phyloP scores from a whole-genome alignment of 495 filamentous ascomycete species.

The Hyphodiscus hymeniophilus region DNA sequence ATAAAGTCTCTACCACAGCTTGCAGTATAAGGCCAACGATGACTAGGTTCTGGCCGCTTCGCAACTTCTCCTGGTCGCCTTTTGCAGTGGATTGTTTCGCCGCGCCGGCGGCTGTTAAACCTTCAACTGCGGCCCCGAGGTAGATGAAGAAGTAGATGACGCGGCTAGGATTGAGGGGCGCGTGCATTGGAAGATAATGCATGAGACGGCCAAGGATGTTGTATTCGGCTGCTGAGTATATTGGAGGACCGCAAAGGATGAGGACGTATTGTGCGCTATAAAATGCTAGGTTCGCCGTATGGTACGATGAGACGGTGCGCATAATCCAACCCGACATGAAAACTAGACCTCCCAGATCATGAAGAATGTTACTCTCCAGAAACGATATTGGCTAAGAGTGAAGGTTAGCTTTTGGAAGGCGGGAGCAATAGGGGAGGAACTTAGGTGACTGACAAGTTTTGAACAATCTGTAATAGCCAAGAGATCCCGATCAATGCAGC shows the following conservation, averaged over 20 bases:
- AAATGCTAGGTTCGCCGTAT: no score
- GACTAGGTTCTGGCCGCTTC: slow-evolving; percentile 47
- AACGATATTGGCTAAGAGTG: no score
- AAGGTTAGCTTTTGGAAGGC: no score
- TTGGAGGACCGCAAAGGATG: slow-evolving; percentile 38
- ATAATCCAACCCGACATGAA: no score
- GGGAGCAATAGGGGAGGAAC: no score
- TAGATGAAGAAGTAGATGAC: slow-evolving; percentile 31
- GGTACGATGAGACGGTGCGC: no score
- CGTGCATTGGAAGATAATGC: slow-evolving; percentile 18
- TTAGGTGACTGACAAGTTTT: no score
- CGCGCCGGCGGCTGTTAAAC: slow-evolving; percentile 31
- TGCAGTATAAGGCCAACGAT: slow-evolving; percentile 59
- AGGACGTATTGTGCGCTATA: slow-evolving; percentile 36
- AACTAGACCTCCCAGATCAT: no score
- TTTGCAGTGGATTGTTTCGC: slow-evolving; percentile 8
- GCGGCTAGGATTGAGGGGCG: slow-evolving; percentile 32
- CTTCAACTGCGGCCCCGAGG: slow-evolving; percentile 30
- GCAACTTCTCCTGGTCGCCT: not conserved
- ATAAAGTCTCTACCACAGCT: slow-evolving; percentile 49
- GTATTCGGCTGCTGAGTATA: slow-evolving; percentile 45
- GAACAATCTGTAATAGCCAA: no score
- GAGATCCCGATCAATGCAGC: no score
- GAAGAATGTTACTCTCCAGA: no score
- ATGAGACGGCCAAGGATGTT: slow-evolving; percentile 42